These are phyloP conservation scores for Sarocladium oryzae DNA, from an alignment of 2,329 filamentous ascomycete species.

Conservation along the genomic window DNA sequence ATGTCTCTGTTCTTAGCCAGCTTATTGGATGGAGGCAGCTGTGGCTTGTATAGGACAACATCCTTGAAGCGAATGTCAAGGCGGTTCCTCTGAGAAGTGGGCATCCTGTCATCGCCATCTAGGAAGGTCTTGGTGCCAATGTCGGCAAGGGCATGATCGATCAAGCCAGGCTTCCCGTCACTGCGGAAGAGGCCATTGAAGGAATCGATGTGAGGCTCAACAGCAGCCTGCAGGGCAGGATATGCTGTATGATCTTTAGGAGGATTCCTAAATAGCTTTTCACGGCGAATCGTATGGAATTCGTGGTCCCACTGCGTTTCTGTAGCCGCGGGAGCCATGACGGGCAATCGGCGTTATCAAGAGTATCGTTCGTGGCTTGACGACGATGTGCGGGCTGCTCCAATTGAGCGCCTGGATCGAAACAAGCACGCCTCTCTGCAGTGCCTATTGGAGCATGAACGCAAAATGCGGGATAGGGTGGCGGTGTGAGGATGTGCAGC, in stretches of 20 bases:
- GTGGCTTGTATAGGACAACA: slow-evolving; percentile 74
- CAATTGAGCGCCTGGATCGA: neutral
- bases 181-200: slow-evolving; percentile 85
- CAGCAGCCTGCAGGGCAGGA: slow-evolving; percentile 76
- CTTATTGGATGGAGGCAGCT: slow-evolving; percentile 77
- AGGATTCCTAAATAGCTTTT: slow-evolving; percentile 83
- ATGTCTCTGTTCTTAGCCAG: slow-evolving; percentile 78
- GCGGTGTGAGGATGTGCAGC: neutral
- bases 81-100: slow-evolving; percentile 59
- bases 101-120: slow-evolving; percentile 66
- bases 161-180: slow-evolving; percentile 50
- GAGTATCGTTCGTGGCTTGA: neutral
- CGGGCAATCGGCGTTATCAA: neutral
- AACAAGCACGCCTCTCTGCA: neutral
- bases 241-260: slow-evolving; percentile 84
- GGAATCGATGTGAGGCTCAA: slow-evolving; percentile 87
- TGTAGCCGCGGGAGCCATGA: slow-evolving; percentile 32
- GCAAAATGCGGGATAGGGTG: neutral
- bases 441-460: neutral
- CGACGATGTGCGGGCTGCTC: neutral
- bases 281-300: slow-evolving; percentile 78
- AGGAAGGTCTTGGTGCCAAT: slow-evolving; percentile 86
- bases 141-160: slow-evolving; percentile 74
- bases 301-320: slow-evolving; percentile 74
- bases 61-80: slow-evolving; percentile 74